Percentiles rank a stretch among this genome's conserved stretches.
These are phyloP conservation scores for Daldinia loculata DNA, from an alignment of 495 filamentous ascomycete genomes.

Conservation along the genomic window DNA sequence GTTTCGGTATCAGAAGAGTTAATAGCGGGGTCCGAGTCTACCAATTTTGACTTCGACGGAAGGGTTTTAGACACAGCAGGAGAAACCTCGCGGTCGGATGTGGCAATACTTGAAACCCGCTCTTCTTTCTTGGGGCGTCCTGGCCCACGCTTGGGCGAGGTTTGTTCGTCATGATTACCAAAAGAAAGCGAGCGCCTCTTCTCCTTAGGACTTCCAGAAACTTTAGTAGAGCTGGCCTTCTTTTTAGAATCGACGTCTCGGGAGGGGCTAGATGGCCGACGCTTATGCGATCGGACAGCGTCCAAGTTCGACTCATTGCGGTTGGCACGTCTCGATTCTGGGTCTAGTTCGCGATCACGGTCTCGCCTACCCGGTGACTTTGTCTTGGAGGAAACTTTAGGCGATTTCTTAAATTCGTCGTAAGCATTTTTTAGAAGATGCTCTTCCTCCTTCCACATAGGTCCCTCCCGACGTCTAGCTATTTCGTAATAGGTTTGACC, in stretches of 20 bases:
- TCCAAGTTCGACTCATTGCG: conserved; percentile 59
- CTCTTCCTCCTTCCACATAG: conserved; percentile 89
- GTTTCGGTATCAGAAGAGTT: conserved; percentile 62
- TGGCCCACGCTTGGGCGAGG: conserved; percentile 58
- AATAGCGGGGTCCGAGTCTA: conserved; percentile 58
- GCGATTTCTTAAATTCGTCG: conserved; percentile 65
- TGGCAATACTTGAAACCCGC: conserved; percentile 51
- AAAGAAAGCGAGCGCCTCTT: conserved; percentile 53
- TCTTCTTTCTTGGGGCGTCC: conserved; percentile 61
- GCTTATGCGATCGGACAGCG: conserved; percentile 52
- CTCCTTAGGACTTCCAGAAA: conserved; percentile 53
- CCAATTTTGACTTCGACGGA: conserved; percentile 53
- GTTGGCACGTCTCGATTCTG: conserved; percentile 57
- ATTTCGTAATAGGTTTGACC: conserved; percentile 86
- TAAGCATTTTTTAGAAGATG: conserved; percentile 82
- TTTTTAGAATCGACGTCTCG: conserved; percentile 54
- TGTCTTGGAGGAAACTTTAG: conserved; percentile 53
- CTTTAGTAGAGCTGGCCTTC: conserved; percentile 45
- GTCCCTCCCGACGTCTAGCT: conserved; percentile 79
- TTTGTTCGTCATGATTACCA: conserved; percentile 51
- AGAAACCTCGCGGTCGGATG: conserved; percentile 63
- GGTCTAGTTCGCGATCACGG: conserved; percentile 66
- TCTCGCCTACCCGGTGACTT: conserved; percentile 61
- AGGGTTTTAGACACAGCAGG: conserved; percentile 54
- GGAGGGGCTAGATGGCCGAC: conserved; percentile 59